These are phyloP conservation scores for Mallotus nudiflorus DNA, from an alignment of 345 rosid species.

Conservation along the genomic window DNA sequence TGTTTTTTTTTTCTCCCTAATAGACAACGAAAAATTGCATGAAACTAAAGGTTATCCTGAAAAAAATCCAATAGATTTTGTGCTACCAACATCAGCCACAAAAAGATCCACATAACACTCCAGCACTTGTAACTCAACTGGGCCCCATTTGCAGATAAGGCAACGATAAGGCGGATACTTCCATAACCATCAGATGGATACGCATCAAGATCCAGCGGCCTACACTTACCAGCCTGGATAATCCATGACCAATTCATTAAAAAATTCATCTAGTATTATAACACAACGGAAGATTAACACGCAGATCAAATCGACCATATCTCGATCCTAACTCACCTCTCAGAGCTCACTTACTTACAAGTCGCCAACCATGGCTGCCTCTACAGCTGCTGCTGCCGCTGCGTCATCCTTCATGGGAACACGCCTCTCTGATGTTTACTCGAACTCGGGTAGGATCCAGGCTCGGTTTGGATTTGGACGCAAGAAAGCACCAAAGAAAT, in stretches of 20 bases:
- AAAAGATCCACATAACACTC: not conserved
- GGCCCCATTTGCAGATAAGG: conserved; percentile 59
- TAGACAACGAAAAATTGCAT: not conserved
- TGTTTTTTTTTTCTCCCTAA: too few species aligned
- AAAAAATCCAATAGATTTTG: conserved; percentile 11
- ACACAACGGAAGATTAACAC: not conserved
- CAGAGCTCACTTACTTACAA: not conserved
- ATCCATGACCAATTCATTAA: conserved; percentile 1
- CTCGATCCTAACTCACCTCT: not conserved
- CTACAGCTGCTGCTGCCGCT: conserved; percentile 54
- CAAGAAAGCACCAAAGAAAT: conserved; percentile 49
- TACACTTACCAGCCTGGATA: conserved; percentile 27
- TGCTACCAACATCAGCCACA: conserved; percentile 24
- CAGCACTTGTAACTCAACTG: not conserved
- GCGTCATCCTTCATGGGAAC: conserved; percentile 64
- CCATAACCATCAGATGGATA: conserved; percentile 69
- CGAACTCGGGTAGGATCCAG: conserved; percentile 44
- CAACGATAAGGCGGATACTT: conserved; percentile 49
- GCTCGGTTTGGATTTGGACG: conserved; percentile 58
- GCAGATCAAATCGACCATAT: not conserved
- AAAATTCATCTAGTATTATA: conserved; percentile 22
- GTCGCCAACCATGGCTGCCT: conserved; percentile 50
- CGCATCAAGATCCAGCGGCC: conserved; percentile 55
- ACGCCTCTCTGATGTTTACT: conserved; percentile 42
- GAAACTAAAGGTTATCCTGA: conserved; percentile 2